Evolutionary conservation across 805 yeast species (phyloP).

Genomic region (Yamadazyma sp.): DNA sequence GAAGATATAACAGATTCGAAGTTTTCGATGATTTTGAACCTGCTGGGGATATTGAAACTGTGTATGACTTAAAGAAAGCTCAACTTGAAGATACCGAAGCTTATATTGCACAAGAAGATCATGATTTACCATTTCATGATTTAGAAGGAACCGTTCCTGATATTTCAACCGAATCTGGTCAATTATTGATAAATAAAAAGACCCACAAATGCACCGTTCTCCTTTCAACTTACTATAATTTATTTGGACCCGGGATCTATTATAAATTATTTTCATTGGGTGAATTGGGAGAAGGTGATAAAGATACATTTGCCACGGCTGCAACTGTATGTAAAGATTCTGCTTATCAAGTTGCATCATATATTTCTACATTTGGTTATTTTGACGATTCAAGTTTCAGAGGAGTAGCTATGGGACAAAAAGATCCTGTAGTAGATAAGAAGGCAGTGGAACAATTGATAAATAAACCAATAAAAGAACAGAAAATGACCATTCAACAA

Average conservation of each 20-base stretch:
- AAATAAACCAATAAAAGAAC: slow-evolving; percentile 2
- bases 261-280: slow-evolving; percentile 70
- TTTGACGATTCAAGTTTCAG: slow-evolving; percentile 25
- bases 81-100: background rate
- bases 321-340: slow-evolving; percentile 49
- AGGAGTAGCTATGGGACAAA: slow-evolving; percentile 29
- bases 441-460: slow-evolving; percentile 4
- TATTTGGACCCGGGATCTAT: slow-evolving; percentile 61
- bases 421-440: slow-evolving; percentile 26
- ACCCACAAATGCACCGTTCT: slow-evolving; percentile 56
- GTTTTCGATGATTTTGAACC: slow-evolving; percentile 24
- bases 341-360: slow-evolving; percentile 47
- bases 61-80: slow-evolving; percentile 21
- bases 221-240: slow-evolving; percentile 61
- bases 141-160: slow-evolving; percentile 63
- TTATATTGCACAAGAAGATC: background rate
- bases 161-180: slow-evolving; percentile 69
- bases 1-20: slow-evolving; percentile 21
- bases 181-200: slow-evolving; percentile 57
- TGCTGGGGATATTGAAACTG: slow-evolving; percentile 20
- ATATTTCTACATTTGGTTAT: slow-evolving; percentile 14
- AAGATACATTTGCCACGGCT: slow-evolving; percentile 71
- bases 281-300: slow-evolving; percentile 75
- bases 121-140: slow-evolving; percentile 45
- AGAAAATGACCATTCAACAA: slow-evolving; percentile 2